A percentile compares a stretch with the other conserved stretches of the same genome.
phyloP scores from a whole-genome alignment of 1,284 basidiomycete genomes.

The Filobasidium uniguttulatum region DNA sequence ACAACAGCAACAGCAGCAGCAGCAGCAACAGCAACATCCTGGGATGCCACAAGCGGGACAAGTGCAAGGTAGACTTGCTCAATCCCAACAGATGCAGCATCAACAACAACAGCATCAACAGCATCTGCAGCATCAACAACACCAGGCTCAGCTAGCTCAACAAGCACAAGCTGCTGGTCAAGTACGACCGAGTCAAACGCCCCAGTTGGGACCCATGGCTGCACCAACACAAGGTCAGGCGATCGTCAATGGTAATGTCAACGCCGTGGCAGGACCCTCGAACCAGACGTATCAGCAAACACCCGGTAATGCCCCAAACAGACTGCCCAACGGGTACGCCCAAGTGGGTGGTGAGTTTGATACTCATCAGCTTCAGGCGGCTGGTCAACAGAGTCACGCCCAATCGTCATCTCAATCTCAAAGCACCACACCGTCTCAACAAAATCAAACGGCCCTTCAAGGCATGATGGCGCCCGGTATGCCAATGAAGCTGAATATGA shows the following conservation, averaged over 20 bases:
- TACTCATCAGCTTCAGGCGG: not conserved
- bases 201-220: not conserved
- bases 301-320: not conserved
- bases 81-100: conserved; percentile 9
- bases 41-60: too few relatives aligned
- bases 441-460: conserved; percentile 15
- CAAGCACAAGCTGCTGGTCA: not conserved
- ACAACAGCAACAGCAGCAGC: conserved; percentile 2
- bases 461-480: conserved; percentile 9
- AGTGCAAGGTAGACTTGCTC: too few relatives aligned
- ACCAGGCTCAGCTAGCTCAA: conserved; percentile 9
- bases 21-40: conserved; percentile 1
- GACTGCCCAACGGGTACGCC: not conserved
- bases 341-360: not conserved
- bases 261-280: not conserved
- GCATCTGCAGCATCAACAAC: conserved; percentile 16
- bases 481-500: conserved; percentile 16
- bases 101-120: conserved; percentile 16
- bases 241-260: conserved; percentile 1
- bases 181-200: conserved; percentile 1
- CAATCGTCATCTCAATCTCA: conserved; percentile 13
- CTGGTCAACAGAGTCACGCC: not conserved
- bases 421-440: conserved; percentile 12
- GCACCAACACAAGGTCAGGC: not conserved
- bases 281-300: not conserved